Base-by-base conservation (phyloP, 148 eudicot species). In the Chenopodium suecicum region DNA sequence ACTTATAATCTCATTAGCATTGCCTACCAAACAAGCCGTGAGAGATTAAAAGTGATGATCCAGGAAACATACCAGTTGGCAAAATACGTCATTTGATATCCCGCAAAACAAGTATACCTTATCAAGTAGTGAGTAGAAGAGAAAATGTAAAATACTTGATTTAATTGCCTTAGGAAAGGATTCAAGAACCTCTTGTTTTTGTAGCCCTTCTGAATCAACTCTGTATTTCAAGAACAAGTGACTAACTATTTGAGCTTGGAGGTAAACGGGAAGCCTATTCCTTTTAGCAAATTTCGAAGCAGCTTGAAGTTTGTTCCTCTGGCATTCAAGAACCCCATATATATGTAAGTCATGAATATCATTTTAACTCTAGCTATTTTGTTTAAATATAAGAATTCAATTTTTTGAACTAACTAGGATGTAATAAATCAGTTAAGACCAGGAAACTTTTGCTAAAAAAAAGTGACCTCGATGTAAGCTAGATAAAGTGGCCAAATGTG, bases 191-290 rank as follows among this genome's bases (percentile, higher is more conserved):
- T 93, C 95, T 81, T 91, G 97, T 74, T 93, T 97, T 70, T 90
- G 95, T 58, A 94, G 82, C 69, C 98, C 97, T 89, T 94, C 98
- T 10, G 97, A 88, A 79, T 94, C 91, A 34, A 95, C 88, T 86
- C 98, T 88, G 79, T 84, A 84, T 80, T 85, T 94, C 83, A 94
- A 82, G 78, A 89, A 89, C 88, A 94, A 81, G 84, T 94, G 97
- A 54, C 94, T 90, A 75, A 94, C 83, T 94, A 94, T 92, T 85
- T 94, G 98, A 66, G 93, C 97, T 84, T 89, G 89, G 66, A 94
- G 88, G 16, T 89, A 89, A 79, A 76, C 73, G 1, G 98, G 97
- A 20, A 94, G 80, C 63, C 84, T 82, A 80, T 94, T 94, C 83
- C 98, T 88, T 41, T 83, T 75, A 2, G 90, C 97, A 86, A 94